phyloP scores from a whole-genome alignment of 345 rosid genomes.

The Hibiscus mutabilis region DNA sequence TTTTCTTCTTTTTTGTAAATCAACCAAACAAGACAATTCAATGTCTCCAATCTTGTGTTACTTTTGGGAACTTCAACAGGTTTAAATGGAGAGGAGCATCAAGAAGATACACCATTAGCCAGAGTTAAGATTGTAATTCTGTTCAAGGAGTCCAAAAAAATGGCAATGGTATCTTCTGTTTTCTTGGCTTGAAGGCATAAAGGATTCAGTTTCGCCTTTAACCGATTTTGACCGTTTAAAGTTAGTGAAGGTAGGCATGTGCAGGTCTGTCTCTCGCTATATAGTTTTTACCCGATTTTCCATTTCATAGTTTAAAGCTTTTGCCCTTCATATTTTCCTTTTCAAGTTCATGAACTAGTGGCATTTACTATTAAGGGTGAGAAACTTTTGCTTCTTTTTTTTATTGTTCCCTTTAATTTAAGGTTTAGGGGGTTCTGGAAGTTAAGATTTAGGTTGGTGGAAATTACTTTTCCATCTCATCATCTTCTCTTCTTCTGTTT shows the following conservation, averaged over 20 bases:
- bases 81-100: conserved; percentile 28
- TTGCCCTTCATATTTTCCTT: not conserved
- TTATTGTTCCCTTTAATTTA: not conserved
- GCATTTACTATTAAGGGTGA: conserved; percentile 29
- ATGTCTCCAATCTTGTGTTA: conserved; percentile 32
- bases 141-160: conserved; percentile 19
- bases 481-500: too few species aligned
- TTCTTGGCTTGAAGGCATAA: conserved; percentile 30
- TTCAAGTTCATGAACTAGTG: conserved; percentile 22
- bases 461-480: too few species aligned
- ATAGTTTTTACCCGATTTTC: conserved; percentile 20
- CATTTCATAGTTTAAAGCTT: conserved; percentile 19
- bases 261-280: too few species aligned
- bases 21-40: conserved; percentile 25
- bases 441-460: conserved; percentile 21
- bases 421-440: conserved; percentile 31
- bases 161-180: conserved; percentile 32
- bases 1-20: conserved; percentile 19
- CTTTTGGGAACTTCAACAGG: conserved; percentile 36
- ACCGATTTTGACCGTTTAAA: conserved; percentile 39
- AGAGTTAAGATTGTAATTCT: conserved; percentile 29
- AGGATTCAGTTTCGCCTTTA: conserved; percentile 29
- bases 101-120: conserved; percentile 26
- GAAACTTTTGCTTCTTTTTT: conserved; percentile 25
- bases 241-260: conserved; percentile 39